phyloP scores from a whole-genome alignment of 768 basidiomycete genomes.

The Glaciozyma martinii region DNA sequence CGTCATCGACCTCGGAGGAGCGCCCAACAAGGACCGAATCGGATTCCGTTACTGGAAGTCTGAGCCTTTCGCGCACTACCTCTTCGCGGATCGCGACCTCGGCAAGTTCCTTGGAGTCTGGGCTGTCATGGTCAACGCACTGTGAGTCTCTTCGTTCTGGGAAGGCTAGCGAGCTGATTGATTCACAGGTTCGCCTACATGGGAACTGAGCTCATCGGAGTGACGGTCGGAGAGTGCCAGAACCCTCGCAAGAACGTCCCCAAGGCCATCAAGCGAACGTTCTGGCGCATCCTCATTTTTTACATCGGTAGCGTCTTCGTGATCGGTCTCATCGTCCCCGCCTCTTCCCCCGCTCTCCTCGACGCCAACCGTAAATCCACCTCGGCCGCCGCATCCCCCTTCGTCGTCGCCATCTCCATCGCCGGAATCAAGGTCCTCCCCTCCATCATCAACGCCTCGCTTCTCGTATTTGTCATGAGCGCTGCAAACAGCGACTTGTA shows the following conservation, averaged over 20 bases:
- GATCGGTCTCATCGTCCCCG: conserved; percentile 62
- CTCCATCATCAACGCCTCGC: conserved; percentile 41
- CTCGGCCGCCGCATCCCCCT: conserved; percentile 36
- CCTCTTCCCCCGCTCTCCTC: conserved; percentile 56
- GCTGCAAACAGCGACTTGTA: conserved; percentile 26
- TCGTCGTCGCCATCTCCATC: conserved; percentile 41
- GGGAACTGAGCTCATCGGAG: conserved; percentile 21
- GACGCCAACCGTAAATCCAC: conserved; percentile 13
- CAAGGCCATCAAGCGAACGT: conserved; percentile 58
- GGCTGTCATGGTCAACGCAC: conserved; percentile 1
- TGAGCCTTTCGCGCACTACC: conserved; percentile 31
- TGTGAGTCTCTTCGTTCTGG: too few species aligned
- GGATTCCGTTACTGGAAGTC: conserved; percentile 40
- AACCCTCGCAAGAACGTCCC: conserved; percentile 39
- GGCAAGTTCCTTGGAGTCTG: conserved; percentile 26
- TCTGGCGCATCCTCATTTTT: conserved; percentile 60
- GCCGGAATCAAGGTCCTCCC: conserved; percentile 34
- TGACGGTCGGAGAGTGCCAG: conserved; percentile 25
- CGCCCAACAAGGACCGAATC: conserved; percentile 49
- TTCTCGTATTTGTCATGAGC: conserved; percentile 36
- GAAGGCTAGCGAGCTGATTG: too few species aligned
- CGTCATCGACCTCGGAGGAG: conserved; percentile 52
- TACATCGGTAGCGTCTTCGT: conserved; percentile 8
- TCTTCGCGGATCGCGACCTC: conserved; percentile 1
- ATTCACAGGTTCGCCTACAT: conserved; percentile 1